These are phyloP conservation scores for Apophysomyces elegans DNA, from an alignment of 371 early-diverging fungal species.

Conservation along the genomic window DNA sequence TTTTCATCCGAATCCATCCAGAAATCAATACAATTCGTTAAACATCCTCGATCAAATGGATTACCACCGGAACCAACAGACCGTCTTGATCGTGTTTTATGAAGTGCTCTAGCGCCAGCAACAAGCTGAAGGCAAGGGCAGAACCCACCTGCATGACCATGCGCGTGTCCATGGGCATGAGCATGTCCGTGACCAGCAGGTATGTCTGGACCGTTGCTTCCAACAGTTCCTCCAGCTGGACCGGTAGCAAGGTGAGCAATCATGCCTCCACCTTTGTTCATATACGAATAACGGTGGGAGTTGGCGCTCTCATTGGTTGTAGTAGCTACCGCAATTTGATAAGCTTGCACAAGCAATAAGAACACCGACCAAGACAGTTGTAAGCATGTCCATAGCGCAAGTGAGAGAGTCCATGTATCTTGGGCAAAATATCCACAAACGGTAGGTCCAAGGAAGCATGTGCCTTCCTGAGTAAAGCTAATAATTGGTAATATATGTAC, in stretches of 20 bases:
- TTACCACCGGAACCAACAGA: slow-evolving; percentile 20
- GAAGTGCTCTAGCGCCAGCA: slow-evolving; percentile 51
- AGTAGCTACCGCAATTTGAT: slow-evolving; percentile 75
- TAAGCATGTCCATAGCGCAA: slow-evolving; percentile 72
- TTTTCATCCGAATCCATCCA: slow-evolving; percentile 70
- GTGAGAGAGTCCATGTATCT: slow-evolving; percentile 73
- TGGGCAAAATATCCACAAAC: slow-evolving; percentile 76
- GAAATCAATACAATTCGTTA: slow-evolving; percentile 81
- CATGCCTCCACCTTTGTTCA: slow-evolving; percentile 47
- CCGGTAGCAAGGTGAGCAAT: slow-evolving; percentile 41
- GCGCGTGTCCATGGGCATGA: slow-evolving; percentile 12
- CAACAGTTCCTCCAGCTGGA: slow-evolving; percentile 35
- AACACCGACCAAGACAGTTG: slow-evolving; percentile 85
- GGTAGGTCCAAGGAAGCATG: slow-evolving; percentile 64
- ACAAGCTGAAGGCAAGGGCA: slow-evolving; percentile 52
- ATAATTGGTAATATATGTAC: slow-evolving; percentile 31
- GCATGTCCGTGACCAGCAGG: slow-evolving; percentile 21
- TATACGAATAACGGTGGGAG: slow-evolving; percentile 57
- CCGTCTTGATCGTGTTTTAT: slow-evolving; percentile 28
- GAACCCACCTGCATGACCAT: slow-evolving; percentile 23
- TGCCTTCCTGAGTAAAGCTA: slow-evolving; percentile 29
- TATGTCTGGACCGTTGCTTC: slow-evolving; percentile 40
- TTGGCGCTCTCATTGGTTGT: slow-evolving; percentile 95
- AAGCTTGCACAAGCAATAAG: slow-evolving; percentile 74
- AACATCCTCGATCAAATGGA: slow-evolving; percentile 73